Evolutionary conservation across 345 rosid species (phyloP).

Genomic region (Acer negundo): DNA sequence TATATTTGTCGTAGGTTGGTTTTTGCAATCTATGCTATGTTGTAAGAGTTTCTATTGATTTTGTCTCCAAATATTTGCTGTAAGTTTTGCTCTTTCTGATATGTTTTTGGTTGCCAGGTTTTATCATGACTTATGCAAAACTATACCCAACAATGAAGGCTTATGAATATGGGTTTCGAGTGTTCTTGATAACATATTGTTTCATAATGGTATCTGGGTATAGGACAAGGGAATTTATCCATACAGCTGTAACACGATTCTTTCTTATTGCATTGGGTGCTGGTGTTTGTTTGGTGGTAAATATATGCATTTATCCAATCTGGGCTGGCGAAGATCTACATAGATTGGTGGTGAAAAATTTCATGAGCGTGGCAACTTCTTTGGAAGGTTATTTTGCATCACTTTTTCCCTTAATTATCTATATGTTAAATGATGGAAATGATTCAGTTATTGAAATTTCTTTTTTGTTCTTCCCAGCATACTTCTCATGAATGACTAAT

Average conservation of each 20-base stretch:
- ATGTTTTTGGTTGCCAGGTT: slow-evolving; percentile 52
- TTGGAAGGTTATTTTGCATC: slow-evolving; percentile 64
- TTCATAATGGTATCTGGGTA: slow-evolving; percentile 82
- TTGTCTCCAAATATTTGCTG: slow-evolving; percentile 14
- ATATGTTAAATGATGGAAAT: neutral
- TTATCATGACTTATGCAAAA: slow-evolving; percentile 67
- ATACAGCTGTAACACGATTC: slow-evolving; percentile 76
- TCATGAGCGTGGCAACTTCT: slow-evolving; percentile 77
- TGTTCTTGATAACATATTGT: slow-evolving; percentile 84
- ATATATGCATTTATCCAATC: slow-evolving; percentile 86
- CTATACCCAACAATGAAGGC: slow-evolving; percentile 86
- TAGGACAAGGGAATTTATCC: slow-evolving; percentile 68
- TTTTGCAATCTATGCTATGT: slow-evolving; percentile 2
- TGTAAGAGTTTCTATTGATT: neutral
- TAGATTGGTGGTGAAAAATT: slow-evolving; percentile 79
- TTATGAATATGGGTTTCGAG: slow-evolving; percentile 90
- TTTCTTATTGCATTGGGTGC: slow-evolving; percentile 89
- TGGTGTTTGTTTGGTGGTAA: slow-evolving; percentile 68
- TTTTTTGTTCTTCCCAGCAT: neutral
- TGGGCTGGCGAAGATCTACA: slow-evolving; percentile 99
- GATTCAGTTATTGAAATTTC: neutral
- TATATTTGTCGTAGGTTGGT: slow-evolving; percentile 68
- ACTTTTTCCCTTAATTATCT: neutral
- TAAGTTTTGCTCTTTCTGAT: slow-evolving; percentile 18
- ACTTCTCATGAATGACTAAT: slow-evolving; percentile 21